Percentiles rank a stretch among this genome's conserved stretches.
These are phyloP conservation scores for Oligophagozyma castellii DNA, from an alignment of 1,139 yeast species.

Conservation along the genomic window DNA sequence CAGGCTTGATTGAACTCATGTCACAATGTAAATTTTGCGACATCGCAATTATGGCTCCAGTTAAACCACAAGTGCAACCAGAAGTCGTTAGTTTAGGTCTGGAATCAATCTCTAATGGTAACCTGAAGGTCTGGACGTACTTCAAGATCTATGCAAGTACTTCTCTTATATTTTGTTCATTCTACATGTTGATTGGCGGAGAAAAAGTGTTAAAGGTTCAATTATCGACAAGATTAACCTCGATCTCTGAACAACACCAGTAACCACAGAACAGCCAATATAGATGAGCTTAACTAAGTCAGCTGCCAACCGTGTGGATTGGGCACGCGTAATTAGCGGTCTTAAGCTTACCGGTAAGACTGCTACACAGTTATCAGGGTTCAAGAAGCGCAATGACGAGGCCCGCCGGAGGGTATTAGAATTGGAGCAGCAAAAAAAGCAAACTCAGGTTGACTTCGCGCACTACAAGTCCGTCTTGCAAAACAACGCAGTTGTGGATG, in stretches of 20 bases:
- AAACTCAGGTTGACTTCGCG: slow-evolving; percentile 66
- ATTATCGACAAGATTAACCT: no score
- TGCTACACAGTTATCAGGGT: slow-evolving; percentile 72
- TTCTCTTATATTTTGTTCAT: no score
- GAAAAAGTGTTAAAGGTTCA: no score
- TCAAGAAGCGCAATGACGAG: slow-evolving; percentile 98
- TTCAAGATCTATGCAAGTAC: no score
- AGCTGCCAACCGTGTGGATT: slow-evolving; percentile 82
- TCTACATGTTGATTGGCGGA: no score
- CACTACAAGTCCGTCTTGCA: slow-evolving; percentile 69
- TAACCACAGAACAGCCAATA: slow-evolving; percentile 1
- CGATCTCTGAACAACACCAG: not conserved
- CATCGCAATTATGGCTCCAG: no score
- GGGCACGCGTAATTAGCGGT: slow-evolving; percentile 82
- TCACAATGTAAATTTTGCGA: no score
- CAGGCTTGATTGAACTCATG: no score
- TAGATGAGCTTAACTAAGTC: slow-evolving; percentile 32
- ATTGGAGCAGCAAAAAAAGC: slow-evolving; percentile 57
- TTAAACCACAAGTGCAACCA: no score
- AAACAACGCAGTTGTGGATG: slow-evolving; percentile 68
- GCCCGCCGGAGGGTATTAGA: slow-evolving; percentile 73
- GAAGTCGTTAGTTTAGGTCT: no score
- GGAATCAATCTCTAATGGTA: no score
- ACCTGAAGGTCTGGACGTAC: no score
- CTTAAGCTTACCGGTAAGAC: slow-evolving; percentile 90